These are phyloP conservation scores for Sporothrix schenckii DNA, from an alignment of 2,329 filamentous ascomycete species.

Conservation along the genomic window DNA sequence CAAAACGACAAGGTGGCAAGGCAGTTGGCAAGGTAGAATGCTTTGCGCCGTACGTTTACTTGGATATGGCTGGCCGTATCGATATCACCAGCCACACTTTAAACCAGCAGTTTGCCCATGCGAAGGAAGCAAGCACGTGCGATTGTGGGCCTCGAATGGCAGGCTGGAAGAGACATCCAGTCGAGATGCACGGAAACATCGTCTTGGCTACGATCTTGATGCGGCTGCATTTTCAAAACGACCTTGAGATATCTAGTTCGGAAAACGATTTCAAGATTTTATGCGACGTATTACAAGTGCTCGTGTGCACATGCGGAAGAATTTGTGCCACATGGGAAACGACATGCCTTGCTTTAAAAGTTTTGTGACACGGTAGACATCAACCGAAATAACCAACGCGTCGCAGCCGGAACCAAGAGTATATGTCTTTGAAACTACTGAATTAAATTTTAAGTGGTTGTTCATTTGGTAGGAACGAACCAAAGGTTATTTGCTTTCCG, in stretches of 20 bases:
- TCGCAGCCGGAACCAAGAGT: too few species aligned
- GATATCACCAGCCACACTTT: neutral
- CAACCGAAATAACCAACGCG: too few species aligned
- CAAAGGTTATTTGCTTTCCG: too few species aligned
- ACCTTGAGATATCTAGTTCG: too few species aligned
- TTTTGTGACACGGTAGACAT: too few species aligned
- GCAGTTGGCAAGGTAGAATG: conserved; percentile 6
- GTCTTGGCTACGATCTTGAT: neutral
- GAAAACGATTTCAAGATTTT: neutral
- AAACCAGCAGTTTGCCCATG: neutral
- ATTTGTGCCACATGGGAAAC: too few species aligned
- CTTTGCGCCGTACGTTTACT: neutral
- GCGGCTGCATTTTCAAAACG: too few species aligned
- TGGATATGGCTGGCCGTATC: neutral
- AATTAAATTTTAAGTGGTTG: too few species aligned
- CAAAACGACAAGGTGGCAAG: neutral
- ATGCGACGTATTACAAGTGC: neutral
- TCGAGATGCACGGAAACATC: neutral
- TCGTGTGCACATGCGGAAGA: too few species aligned
- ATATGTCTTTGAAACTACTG: too few species aligned
- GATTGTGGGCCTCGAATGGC: neutral
- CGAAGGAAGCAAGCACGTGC: neutral
- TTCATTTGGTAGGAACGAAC: too few species aligned
- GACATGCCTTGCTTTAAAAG: too few species aligned
- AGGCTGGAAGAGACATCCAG: neutral